These are phyloP conservation scores for Xerocomus cyaneibrunnescens DNA, from an alignment of 1,284 basidiomycete species.

Conservation along the genomic window DNA sequence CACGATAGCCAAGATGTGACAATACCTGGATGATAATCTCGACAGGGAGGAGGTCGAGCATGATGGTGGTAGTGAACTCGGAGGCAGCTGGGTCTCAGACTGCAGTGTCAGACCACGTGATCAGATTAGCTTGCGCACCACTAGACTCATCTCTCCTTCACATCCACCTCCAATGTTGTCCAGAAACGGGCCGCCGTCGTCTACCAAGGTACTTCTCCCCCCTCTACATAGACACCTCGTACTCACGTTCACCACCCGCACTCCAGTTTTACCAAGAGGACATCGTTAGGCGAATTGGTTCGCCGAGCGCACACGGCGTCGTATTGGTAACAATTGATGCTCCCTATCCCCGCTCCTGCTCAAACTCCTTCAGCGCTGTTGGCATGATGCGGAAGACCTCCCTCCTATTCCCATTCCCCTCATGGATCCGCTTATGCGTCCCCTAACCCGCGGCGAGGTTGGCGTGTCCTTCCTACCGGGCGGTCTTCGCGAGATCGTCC, in stretches of 20 bases:
- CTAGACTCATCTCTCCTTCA: conserved; percentile 7
- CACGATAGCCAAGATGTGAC: conserved; percentile 33
- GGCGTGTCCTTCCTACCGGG: conserved; percentile 71
- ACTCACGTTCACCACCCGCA: not conserved
- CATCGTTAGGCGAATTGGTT: conserved; percentile 55
- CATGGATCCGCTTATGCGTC: conserved; percentile 70
- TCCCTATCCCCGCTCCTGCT: not conserved
- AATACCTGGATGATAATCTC: conserved; percentile 40
- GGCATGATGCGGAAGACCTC: conserved; percentile 77
- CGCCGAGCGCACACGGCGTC: conserved; percentile 36
- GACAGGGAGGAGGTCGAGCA: conserved; percentile 30
- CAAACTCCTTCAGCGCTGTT: conserved; percentile 57
- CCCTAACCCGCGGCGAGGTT: conserved; percentile 78
- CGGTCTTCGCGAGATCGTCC: conserved; percentile 66
- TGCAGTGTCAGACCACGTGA: conserved; percentile 20
- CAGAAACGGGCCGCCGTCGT: conserved; percentile 11
- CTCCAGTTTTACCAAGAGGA: conserved; percentile 75
- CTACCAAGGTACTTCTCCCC: conserved; percentile 26
- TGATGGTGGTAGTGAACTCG: not conserved
- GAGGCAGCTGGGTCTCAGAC: no score
- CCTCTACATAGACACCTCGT: no score
- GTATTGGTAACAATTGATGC: conserved; percentile 25
- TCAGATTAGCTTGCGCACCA: conserved; percentile 4
- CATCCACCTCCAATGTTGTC: conserved; percentile 22
- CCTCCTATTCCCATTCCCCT: conserved; percentile 43